Evolutionary conservation across 2,329 filamentous ascomycete species (phyloP).

Genomic region (Ophiognomonia clavigignenti-juglandacearum): DNA sequence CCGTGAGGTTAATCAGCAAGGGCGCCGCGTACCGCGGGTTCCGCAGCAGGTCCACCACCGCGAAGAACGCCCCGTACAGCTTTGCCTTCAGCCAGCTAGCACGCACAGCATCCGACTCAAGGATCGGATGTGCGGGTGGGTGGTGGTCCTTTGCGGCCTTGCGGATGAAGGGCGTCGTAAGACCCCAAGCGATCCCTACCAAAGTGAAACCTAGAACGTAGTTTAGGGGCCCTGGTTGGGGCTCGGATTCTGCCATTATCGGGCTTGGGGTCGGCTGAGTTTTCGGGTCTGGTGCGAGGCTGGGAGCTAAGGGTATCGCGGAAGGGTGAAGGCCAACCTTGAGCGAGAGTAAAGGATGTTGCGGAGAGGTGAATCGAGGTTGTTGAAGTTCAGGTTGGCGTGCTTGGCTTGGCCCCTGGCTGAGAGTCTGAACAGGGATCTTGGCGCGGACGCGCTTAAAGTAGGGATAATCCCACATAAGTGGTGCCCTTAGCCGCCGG

Average conservation of each 20-base stretch:
- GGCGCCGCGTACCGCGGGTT: constrained; percentile 84
- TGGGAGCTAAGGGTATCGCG: no score
- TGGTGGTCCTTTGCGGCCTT: constrained; percentile 73
- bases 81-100: constrained; percentile 59
- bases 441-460: no score
- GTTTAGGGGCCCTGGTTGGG: constrained; percentile 59
- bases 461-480: no score
- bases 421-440: no score
- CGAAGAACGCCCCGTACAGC: constrained; percentile 63
- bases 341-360: no score
- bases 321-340: no score
- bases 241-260: constrained; percentile 5
- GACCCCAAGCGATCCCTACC: constrained; percentile 87
- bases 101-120: constrained; percentile 45
- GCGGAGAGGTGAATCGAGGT: no score
- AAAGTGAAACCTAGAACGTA: constrained; percentile 87
- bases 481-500: no score
- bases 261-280: neutral
- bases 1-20: constrained; percentile 81
- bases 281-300: neutral
- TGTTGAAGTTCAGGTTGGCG: no score
- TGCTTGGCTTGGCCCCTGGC: no score
- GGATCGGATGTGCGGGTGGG: constrained; percentile 53
- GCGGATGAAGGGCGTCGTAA: constrained; percentile 90
- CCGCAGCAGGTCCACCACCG: constrained; percentile 69